Evolutionary conservation across 2,329 filamentous ascomycete genomes (phyloP), one percentile per base, ranked within the genome.

Genomic region (Talaromyces sp.): DNA sequence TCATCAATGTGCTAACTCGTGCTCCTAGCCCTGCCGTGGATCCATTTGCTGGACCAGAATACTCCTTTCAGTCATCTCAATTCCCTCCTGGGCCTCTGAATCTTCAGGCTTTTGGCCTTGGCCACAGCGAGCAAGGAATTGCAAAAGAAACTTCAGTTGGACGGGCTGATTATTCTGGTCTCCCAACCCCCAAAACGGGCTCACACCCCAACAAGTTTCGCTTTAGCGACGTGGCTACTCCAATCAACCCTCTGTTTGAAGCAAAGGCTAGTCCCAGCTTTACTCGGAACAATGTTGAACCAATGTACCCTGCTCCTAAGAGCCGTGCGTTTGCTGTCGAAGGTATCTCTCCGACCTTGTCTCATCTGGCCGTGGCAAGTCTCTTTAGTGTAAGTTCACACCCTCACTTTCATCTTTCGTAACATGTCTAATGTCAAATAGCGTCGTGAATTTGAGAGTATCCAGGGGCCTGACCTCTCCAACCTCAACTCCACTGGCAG

Each of bases 31-130:
- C 64, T 47, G 64, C 64, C n/a, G 61, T 68, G 47, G 71, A 75
- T 62, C 72, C 72, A 15, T 75, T 75, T 64, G 61, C 67, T 57
- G 63, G 66, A 36, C 63, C 69, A 44, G 53, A 65, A 28, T 62
- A 61, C 44, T 51, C 63, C 27, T 61, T 66, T 57, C 64, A 52
- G 25, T 65, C 65, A 42, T 60, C 61, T 19, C 69, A 84, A 65
- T 75, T 91, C 25, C 90, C 87, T 4, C 85, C 88, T 1, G 88
- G 83, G 7, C 87, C 87, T 1, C 84, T 83, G 1, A 70, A 80
- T 1, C 90, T 90, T 66, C 83, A 81, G 17, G 88, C 88, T 6
- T 74, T 80, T 57, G 68, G 69, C 17, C 65, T 67, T 58, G 39
- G 54, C 51, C 65, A 65, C 30, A 54, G 33, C 52, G 61, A 55